These are phyloP conservation scores for Orbilia javanica DNA, from an alignment of 2,329 filamentous ascomycete species.

Conservation along the genomic window DNA sequence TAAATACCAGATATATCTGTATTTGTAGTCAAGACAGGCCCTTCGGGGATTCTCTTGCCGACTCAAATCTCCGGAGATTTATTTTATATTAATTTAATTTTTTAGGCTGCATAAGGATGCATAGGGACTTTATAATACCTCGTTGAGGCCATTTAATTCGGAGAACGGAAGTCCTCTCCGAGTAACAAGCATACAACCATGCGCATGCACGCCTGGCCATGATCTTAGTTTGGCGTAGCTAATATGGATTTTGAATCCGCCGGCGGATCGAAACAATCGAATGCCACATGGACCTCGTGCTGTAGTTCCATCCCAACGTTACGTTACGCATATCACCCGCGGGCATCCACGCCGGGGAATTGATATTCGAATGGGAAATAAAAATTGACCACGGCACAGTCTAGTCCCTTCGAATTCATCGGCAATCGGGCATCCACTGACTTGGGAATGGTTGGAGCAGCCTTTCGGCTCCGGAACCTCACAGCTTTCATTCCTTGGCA, in stretches of 20 bases:
- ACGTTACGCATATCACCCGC: neutral
- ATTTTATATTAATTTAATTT: neutral
- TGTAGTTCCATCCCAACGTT: neutral
- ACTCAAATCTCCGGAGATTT: constrained; percentile 8
- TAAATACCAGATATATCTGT: neutral
- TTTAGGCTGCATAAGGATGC: neutral
- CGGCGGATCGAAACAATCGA: constrained; percentile 7
- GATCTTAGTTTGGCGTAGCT: neutral
- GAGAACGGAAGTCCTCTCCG: constrained; percentile 25
- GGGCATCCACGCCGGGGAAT: too few relatives aligned
- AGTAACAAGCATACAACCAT: constrained; percentile 16
- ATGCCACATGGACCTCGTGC: constrained; percentile 6
- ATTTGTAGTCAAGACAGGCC: constrained; percentile 66
- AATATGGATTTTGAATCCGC: neutral
- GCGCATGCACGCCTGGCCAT: neutral
- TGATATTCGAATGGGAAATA: too few relatives aligned
- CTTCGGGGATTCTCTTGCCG: neutral
- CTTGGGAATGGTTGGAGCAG: constrained; percentile 22
- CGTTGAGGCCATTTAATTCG: constrained; percentile 18
- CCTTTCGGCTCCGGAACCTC: constrained; percentile 55
- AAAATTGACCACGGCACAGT: neutral
- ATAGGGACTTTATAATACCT: neutral
- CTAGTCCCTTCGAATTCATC: neutral
- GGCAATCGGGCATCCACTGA: constrained; percentile 41
- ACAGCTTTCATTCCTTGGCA: constrained; percentile 50